These are phyloP conservation scores for Backusella morwellensis DNA, from an alignment of 192 early-diverging fungal species.

Conservation along the genomic window DNA sequence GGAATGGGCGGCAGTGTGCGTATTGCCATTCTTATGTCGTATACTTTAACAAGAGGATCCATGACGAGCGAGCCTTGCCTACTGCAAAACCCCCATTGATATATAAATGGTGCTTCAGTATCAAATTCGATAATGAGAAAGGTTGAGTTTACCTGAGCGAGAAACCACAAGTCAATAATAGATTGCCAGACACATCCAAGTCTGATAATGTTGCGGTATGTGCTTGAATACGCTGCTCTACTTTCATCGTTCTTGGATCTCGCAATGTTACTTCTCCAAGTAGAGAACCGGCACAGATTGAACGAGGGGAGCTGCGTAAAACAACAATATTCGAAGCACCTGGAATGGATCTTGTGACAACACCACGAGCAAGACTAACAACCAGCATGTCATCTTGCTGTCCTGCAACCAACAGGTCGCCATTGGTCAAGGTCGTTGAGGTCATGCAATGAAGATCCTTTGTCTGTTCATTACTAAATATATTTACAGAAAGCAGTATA, in stretches of 20 bases:
- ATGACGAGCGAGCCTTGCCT: slow-evolving; percentile 59
- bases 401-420: slow-evolving; percentile 58
- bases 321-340: slow-evolving; percentile 51
- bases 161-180: slow-evolving; percentile 75
- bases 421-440: slow-evolving; percentile 46
- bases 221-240: slow-evolving; percentile 63
- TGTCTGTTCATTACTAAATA: slow-evolving; percentile 44
- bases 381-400: slow-evolving; percentile 53
- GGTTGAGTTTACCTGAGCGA: slow-evolving; percentile 49
- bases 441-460: slow-evolving; percentile 57
- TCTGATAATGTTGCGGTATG: slow-evolving; percentile 79
- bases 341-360: slow-evolving; percentile 41
- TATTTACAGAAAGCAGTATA: neutral
- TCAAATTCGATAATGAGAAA: neutral
- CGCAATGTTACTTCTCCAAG: slow-evolving; percentile 63
- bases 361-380: slow-evolving; percentile 45
- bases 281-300: slow-evolving; percentile 63
- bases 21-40: slow-evolving; percentile 70
- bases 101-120: neutral
- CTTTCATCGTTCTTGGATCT: slow-evolving; percentile 62
- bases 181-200: slow-evolving; percentile 73
- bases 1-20: slow-evolving; percentile 68
- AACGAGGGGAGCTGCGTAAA: slow-evolving; percentile 58
- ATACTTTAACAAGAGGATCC: slow-evolving; percentile 82
- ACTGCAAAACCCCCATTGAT: neutral